These are phyloP conservation scores for Penicillium angulare DNA, from an alignment of 495 filamentous ascomycete genomes.

Conservation along the genomic window DNA sequence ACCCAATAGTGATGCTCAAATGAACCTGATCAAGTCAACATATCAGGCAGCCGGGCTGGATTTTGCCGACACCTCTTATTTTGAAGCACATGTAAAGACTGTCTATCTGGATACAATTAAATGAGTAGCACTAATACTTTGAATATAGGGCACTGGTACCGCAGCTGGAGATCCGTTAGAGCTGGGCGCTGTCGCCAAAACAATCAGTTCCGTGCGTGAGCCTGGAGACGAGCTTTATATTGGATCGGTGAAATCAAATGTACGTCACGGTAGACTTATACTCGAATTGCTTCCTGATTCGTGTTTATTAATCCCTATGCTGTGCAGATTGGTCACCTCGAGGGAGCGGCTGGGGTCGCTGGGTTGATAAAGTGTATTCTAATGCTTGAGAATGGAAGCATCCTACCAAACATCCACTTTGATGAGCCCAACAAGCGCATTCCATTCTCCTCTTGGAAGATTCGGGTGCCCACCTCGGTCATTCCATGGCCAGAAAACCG, in stretches of 20 bases:
- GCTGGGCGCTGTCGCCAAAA: neutral
- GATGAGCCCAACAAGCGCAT: slow-evolving; percentile 29
- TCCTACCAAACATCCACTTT: slow-evolving; percentile 36
- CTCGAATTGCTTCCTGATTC: no score
- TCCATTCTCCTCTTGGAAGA: slow-evolving; percentile 21
- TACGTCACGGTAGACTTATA: no score
- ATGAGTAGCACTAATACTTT: neutral
- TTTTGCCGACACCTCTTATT: slow-evolving; percentile 12
- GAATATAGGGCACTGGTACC: slow-evolving; percentile 15
- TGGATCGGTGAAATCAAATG: slow-evolving; percentile 36
- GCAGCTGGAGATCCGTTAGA: slow-evolving; percentile 5
- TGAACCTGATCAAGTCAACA: slow-evolving; percentile 14
- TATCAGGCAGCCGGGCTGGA: neutral
- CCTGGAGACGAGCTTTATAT: neutral
- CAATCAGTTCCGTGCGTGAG: neutral
- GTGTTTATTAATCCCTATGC: neutral
- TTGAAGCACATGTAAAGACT: slow-evolving; percentile 28
- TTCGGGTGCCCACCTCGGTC: slow-evolving; percentile 2
- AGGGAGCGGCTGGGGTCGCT: slow-evolving; percentile 38
- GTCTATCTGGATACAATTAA: no score
- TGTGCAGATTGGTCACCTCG: slow-evolving; percentile 31
- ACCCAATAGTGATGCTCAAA: slow-evolving; percentile 24
- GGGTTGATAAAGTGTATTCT: slow-evolving; percentile 42
- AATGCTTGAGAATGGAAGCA: slow-evolving; percentile 38
- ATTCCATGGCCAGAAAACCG: slow-evolving; percentile 13